Conservation (phyloP, 208 protist species). For the Leishmania lainsoni region DNA sequence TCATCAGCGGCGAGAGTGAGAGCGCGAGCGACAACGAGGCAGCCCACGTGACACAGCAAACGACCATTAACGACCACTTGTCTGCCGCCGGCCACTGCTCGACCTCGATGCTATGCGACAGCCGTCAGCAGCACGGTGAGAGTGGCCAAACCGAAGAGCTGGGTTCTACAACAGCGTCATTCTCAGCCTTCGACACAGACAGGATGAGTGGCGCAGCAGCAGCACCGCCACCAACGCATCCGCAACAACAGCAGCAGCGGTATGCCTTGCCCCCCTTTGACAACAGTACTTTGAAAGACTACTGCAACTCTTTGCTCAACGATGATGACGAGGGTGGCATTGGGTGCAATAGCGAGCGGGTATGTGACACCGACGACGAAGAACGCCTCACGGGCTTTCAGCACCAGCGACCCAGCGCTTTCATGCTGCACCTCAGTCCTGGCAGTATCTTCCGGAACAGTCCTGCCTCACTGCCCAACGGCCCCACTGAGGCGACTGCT, state of each 20-base stretch:
- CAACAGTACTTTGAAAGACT: slow-evolving; percentile 4
- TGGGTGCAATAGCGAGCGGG: not conserved
- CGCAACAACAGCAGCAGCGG: not conserved
- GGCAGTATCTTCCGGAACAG: slow-evolving; percentile 17
- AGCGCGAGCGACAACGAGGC: slow-evolving; percentile 6
- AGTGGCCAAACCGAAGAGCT: not conserved
- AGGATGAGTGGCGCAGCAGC: not conserved
- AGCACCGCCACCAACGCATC: not conserved
- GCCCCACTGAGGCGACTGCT: not conserved
- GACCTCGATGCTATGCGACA: not conserved
- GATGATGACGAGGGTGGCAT: slow-evolving; percentile 13
- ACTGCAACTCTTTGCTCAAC: slow-evolving; percentile 20
- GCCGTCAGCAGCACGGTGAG: not conserved
- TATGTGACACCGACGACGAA: slow-evolving; percentile 7
- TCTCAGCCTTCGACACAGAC: not conserved
- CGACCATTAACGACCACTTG: not conserved
- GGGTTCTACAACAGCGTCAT: not conserved
- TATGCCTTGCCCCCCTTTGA: slow-evolving; percentile 14
- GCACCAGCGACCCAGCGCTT: slow-evolving; percentile 1
- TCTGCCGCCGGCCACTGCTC: not conserved
- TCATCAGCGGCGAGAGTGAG: slow-evolving; percentile 13
- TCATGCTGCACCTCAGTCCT: slow-evolving; percentile 15
- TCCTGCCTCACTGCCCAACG: not conserved
- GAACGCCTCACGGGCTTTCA: not conserved
- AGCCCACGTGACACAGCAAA: not conserved